These are phyloP conservation scores for Letharia columbiana DNA, from an alignment of 495 filamentous ascomycete species.

Conservation along the genomic window DNA sequence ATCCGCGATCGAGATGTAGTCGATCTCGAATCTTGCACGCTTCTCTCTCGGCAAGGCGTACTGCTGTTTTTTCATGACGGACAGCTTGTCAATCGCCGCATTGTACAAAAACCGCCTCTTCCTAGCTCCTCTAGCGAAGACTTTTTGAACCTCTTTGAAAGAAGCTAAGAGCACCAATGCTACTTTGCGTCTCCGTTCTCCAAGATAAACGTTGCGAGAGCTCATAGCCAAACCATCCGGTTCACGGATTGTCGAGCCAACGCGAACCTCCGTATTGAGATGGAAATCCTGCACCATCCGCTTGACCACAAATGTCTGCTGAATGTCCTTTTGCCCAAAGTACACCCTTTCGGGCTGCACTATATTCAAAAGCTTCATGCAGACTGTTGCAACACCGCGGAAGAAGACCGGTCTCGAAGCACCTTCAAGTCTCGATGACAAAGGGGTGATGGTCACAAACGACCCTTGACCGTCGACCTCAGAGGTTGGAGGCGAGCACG, in stretches of 20 bases:
- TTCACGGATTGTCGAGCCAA: slow-evolving; percentile 70
- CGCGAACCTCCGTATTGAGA: slow-evolving; percentile 63
- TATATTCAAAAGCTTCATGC: slow-evolving; percentile 95
- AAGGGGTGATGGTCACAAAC: slow-evolving; percentile 87
- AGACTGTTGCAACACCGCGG: slow-evolving; percentile 89
- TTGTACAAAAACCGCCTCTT: slow-evolving; percentile 57
- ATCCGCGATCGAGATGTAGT: slow-evolving; percentile 86
- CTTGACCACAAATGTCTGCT: slow-evolving; percentile 86
- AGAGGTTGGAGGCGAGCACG: slow-evolving; percentile 71
- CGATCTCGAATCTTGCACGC: slow-evolving; percentile 68
- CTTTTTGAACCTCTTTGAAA: slow-evolving; percentile 59
- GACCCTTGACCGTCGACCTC: slow-evolving; percentile 68
- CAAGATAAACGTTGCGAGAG: slow-evolving; percentile 89
- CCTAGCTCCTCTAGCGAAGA: slow-evolving; percentile 50
- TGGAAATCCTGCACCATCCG: slow-evolving; percentile 83
- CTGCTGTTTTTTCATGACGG: slow-evolving; percentile 50
- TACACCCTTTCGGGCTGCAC: slow-evolving; percentile 81
- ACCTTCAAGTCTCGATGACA: slow-evolving; percentile 74
- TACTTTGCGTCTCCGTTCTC: slow-evolving; percentile 57
- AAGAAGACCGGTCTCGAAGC: slow-evolving; percentile 89
- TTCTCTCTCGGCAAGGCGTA: slow-evolving; percentile 48
- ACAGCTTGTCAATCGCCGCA: slow-evolving; percentile 49
- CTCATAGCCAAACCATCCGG: slow-evolving; percentile 85
- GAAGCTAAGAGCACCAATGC: slow-evolving; percentile 63
- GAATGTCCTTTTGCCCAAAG: slow-evolving; percentile 96